Evolutionary conservation across 2,329 filamentous ascomycete species (phyloP), one percentile per base, ranked within the genome.

Genomic region (Neonectria neomacrospora): DNA sequence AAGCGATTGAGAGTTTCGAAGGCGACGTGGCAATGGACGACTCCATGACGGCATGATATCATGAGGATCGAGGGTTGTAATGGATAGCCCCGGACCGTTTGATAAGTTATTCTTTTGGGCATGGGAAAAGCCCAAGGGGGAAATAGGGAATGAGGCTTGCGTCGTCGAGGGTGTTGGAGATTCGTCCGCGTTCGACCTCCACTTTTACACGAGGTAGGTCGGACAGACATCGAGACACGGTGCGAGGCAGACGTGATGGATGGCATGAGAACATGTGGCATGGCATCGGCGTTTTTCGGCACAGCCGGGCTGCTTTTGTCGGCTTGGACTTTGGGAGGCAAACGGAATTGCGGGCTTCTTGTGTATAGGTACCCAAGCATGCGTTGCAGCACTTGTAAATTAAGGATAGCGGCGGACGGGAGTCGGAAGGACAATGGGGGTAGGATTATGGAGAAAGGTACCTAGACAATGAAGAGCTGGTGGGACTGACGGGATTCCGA

Each of bases 1-100:
- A 97, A 77, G 94, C 93, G 18, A 97, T 99, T 81, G 95, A 98
- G 81, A 91, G 90, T 71, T 86, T 98, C 61, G 93, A 97, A 73
- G 90, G 94, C 60, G 90, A 92, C 64, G 89, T 92, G 61, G 86
- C 89, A 60, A 88, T 92, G 78, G 86, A 89, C 66, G 87, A 89
- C 75, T 88, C 86, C 64, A 88, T 88, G 83, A 87, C 87, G 79
- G 80, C 80, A 79, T 87, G 79, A 85, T 67, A 65, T 69, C 73
- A 77, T 64, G 71, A 72, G 63, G 56, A 67, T 67, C 68, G 64
- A 62, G 51, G 54, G 62, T 64, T 67, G 68, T 71, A 69, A 69
- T 68, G 63, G 53, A 62, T 50, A 55, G 44, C 51, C 59, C 66
- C 64, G 65, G 67, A 53, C 60, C 61, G 56, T 55, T 63, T 51